Conservation (phyloP, 208 protist species). For the Leishmania braziliensis region DNA sequence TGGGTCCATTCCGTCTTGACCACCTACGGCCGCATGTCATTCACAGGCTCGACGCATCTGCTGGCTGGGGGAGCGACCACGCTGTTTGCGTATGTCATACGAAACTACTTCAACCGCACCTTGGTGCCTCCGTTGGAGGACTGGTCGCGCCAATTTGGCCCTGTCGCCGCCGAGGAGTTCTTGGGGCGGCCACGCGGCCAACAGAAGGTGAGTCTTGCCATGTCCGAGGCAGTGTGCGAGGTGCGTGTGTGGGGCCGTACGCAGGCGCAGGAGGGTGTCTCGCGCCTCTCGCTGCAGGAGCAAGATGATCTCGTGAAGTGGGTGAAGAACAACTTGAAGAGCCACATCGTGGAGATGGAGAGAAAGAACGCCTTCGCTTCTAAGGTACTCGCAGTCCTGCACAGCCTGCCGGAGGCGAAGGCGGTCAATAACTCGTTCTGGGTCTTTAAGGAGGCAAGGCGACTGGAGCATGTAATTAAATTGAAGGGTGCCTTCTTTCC, state of each 20-base stretch:
- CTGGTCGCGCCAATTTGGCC: constrained; percentile 43
- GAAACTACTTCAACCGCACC: constrained; percentile 33
- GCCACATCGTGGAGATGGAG: constrained; percentile 37
- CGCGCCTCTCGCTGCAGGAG: constrained; percentile 36
- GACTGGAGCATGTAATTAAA: constrained; percentile 39
- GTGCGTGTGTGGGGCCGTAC: constrained; percentile 18
- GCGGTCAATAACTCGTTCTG: constrained; percentile 41
- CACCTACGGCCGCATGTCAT: background rate
- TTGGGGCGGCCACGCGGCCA: background rate
- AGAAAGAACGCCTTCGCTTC: constrained; percentile 47
- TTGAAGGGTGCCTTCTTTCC: constrained; percentile 43
- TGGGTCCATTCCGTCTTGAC: constrained; percentile 30
- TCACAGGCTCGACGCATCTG: background rate
- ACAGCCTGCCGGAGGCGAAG: constrained; percentile 59
- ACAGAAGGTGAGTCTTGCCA: constrained; percentile 8
- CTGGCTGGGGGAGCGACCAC: background rate
- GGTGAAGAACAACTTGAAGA: constrained; percentile 16
- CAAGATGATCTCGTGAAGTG: constrained; percentile 35
- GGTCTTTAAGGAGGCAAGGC: constrained; percentile 36
- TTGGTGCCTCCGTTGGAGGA: constrained; percentile 46
- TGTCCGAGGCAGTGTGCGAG: constrained; percentile 15
- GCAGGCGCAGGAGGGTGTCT: constrained; percentile 33
- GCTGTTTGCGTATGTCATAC: constrained; percentile 4
- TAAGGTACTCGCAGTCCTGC: constrained; percentile 54
- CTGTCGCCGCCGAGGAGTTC: constrained; percentile 34